Evolutionary conservation across 2,329 filamentous ascomycete genomes (phyloP).

Genomic region (Aspergillus sp.): DNA sequence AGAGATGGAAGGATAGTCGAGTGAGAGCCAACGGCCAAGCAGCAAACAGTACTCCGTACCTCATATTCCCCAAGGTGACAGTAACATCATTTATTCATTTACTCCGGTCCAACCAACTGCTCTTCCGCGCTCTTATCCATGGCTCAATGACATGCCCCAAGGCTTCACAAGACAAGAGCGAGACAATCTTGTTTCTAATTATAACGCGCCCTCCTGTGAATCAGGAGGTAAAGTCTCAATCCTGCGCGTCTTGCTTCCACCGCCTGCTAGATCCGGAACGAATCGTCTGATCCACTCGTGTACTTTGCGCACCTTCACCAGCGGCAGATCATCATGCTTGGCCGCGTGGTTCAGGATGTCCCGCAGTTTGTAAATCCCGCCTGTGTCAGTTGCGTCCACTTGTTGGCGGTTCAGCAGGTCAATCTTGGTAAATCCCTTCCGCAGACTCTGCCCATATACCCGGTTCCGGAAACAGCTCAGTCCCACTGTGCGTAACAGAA

Average conservation of each 20-base stretch:
- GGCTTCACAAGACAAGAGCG: background rate
- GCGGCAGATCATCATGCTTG: conserved; percentile 48
- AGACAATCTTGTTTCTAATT: conserved; percentile 15
- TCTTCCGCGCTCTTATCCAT: background rate
- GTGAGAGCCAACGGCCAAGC: background rate
- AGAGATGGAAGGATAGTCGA: background rate
- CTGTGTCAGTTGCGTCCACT: conserved; percentile 52
- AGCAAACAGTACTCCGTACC: background rate
- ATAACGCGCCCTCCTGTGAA: conserved; percentile 17
- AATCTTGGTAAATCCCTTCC: conserved; percentile 68
- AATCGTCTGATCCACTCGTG: conserved; percentile 74
- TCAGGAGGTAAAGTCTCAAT: conserved; percentile 17
- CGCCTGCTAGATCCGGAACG: conserved; percentile 40
- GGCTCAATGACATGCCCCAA: no score
- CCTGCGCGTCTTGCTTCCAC: conserved; percentile 12
- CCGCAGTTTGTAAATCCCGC: conserved; percentile 59
- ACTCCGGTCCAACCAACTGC: background rate
- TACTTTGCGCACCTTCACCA: conserved; percentile 66
- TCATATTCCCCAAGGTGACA: background rate
- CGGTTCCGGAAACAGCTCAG: conserved; percentile 71
- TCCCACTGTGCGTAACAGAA: conserved; percentile 77
- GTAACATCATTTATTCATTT: background rate
- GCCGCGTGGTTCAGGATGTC: conserved; percentile 16
- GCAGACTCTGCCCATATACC: conserved; percentile 82
- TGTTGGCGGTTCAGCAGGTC: conserved; percentile 63